Conservation (phyloP, 2,329 filamentous ascomycete species). For the Beauveria sp. region DNA sequence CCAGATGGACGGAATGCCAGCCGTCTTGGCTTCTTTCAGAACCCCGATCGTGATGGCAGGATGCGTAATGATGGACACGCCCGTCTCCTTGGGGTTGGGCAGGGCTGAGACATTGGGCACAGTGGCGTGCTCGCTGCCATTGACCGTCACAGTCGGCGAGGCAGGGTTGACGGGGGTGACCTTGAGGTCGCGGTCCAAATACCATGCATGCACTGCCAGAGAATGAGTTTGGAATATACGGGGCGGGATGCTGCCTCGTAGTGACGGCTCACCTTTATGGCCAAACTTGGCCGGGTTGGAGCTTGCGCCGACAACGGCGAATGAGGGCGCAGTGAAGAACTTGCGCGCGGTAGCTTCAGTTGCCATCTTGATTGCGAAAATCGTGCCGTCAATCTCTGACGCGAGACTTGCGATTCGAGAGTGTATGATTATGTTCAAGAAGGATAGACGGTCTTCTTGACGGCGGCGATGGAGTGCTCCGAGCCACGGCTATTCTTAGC, state of each 20-base stretch:
- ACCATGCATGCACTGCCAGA: constrained; percentile 76
- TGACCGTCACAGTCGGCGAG: constrained; percentile 54
- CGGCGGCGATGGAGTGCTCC: background rate
- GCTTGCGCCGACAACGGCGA: constrained; percentile 85
- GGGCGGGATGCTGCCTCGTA: background rate
- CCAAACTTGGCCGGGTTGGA: constrained; percentile 81
- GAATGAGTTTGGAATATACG: background rate
- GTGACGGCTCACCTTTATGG: constrained; percentile 59
- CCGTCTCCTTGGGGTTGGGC: constrained; percentile 58
- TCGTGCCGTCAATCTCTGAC: background rate
- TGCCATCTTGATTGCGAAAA: constrained; percentile 32
- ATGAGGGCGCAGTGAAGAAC: constrained; percentile 74
- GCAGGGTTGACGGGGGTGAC: constrained; percentile 80
- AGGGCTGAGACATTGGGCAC: constrained; percentile 59
- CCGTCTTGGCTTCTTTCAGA: constrained; percentile 66
- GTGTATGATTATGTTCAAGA: background rate
- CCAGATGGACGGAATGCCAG: constrained; percentile 72
- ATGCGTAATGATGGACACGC: constrained; percentile 80
- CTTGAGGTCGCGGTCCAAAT: constrained; percentile 65
- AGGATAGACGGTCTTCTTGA: background rate
- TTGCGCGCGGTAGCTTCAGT: constrained; percentile 65
- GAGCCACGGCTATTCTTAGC: background rate
- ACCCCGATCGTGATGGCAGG: constrained; percentile 68
- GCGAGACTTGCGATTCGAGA: background rate
- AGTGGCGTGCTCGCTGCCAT: constrained; percentile 50